Conservation (phyloP, 208 protist genomes). For the Crithidia bombi region DNA sequence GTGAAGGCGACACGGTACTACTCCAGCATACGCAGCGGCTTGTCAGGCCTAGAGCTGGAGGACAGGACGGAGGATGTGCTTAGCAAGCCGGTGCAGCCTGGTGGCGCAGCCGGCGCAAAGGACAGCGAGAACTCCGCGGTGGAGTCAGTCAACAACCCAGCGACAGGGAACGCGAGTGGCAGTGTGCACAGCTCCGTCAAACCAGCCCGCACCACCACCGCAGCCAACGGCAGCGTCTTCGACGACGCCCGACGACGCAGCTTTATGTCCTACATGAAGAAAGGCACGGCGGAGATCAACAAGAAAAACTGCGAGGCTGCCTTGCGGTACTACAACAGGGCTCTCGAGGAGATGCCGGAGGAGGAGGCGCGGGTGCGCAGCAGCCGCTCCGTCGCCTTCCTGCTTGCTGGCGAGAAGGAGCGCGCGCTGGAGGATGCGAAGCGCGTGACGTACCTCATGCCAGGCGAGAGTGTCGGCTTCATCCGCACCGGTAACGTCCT, state of each 20-base stretch:
- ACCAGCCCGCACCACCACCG: conserved; percentile 9
- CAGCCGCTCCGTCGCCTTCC: conserved; percentile 75
- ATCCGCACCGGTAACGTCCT: conserved; percentile 82
- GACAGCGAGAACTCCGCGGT: conserved; percentile 1
- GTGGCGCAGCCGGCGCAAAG: conserved; percentile 1
- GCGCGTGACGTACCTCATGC: conserved; percentile 58
- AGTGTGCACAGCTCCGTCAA: not conserved
- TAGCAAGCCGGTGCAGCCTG: conserved; percentile 24
- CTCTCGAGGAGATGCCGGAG: conserved; percentile 60
- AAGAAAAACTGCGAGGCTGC: conserved; percentile 64
- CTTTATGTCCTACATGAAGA: conserved; percentile 60
- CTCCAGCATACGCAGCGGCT: conserved; percentile 36
- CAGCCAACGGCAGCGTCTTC: not conserved
- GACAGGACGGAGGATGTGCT: conserved; percentile 30
- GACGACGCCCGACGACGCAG: conserved; percentile 35
- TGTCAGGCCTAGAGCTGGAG: conserved; percentile 29
- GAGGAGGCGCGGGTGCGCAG: conserved; percentile 66
- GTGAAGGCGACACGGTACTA: conserved; percentile 79
- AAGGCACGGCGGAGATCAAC: conserved; percentile 59
- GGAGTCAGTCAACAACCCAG: conserved; percentile 4
- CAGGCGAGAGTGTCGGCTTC: conserved; percentile 68
- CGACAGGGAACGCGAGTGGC: not conserved
- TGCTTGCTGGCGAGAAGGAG: conserved; percentile 55
- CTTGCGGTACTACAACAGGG: conserved; percentile 70
- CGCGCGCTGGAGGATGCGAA: conserved; percentile 61